These are phyloP conservation scores for Nannizzia gypsea DNA, from an alignment of 2,329 filamentous ascomycete genomes.

Conservation along the genomic window DNA sequence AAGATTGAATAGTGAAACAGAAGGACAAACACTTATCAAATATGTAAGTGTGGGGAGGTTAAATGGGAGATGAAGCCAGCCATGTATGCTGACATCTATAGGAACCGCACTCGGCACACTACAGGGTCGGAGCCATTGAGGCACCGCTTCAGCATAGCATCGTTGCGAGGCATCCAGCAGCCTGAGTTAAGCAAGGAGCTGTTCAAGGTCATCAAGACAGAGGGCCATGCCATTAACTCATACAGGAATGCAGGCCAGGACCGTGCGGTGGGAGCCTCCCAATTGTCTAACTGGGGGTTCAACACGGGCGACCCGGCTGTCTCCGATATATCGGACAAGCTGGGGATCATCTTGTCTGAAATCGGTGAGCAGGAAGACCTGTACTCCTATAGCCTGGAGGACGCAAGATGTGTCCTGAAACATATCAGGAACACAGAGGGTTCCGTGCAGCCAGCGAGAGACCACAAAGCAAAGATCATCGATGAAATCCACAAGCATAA, in stretches of 20 bases:
- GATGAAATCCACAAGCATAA: constrained; percentile 90
- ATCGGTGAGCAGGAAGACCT: constrained; percentile 86
- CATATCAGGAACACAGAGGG: constrained; percentile 89
- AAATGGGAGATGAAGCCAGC: not conserved
- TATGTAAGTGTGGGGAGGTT: not conserved
- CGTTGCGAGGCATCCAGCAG: constrained; percentile 71
- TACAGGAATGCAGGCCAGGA: constrained; percentile 79
- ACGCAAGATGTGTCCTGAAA: constrained; percentile 72
- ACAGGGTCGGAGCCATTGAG: constrained; percentile 32
- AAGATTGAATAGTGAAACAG: not conserved
- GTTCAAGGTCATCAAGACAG: constrained; percentile 85
- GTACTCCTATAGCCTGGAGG: constrained; percentile 78
- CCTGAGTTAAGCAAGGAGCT: constrained; percentile 82
- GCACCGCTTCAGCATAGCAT: constrained; percentile 73
- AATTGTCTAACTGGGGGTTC: constrained; percentile 95
- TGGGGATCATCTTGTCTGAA: constrained; percentile 83
- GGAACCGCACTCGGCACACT: constrained; percentile 29
- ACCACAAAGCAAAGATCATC: constrained; percentile 73
- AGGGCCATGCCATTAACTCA: constrained; percentile 75
- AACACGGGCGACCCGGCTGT: constrained; percentile 76
- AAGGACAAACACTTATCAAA: not conserved
- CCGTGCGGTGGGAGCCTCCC: constrained; percentile 69
- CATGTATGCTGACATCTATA: constrained; percentile 13
- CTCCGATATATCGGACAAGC: constrained; percentile 86
- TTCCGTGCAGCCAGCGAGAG: constrained; percentile 84